Evolutionary conservation across 352 stramenopile species (phyloP).

Genomic region (Phytophthora litchii): DNA sequence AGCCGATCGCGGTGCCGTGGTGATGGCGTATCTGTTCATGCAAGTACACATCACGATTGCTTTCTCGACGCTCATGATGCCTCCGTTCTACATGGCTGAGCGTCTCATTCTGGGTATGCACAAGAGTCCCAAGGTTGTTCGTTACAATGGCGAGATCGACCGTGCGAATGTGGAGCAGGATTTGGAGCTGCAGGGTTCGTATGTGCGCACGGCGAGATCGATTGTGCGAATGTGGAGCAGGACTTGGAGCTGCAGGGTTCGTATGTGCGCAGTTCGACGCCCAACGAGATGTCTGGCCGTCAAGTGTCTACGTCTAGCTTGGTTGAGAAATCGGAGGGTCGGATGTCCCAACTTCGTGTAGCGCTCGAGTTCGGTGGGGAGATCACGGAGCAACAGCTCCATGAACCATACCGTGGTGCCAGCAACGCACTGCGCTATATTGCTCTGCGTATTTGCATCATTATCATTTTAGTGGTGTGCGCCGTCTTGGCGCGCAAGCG

Average conservation of each 20-base stretch:
- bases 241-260: constrained; percentile 40
- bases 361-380: constrained; percentile 44
- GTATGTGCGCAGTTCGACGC: constrained; percentile 42
- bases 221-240: constrained; percentile 25
- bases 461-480: constrained; percentile 46
- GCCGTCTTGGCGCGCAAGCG: constrained; percentile 49
- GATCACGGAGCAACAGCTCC: constrained; percentile 32
- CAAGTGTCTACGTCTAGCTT: constrained; percentile 31
- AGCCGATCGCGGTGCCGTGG: constrained; percentile 43
- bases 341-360: constrained; percentile 44
- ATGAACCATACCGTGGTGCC: constrained; percentile 44
- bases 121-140: constrained; percentile 35
- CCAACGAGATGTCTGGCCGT: constrained; percentile 16
- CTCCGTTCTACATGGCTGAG: constrained; percentile 66
- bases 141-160: constrained; percentile 28
- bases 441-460: constrained; percentile 45
- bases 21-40: constrained; percentile 67
- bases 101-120: constrained; percentile 71
- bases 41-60: constrained; percentile 54
- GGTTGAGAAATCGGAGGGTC: constrained; percentile 29
- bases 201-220: too few relatives aligned
- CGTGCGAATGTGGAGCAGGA: constrained; percentile 30
- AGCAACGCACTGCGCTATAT: constrained; percentile 51
- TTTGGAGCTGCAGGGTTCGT: constrained; percentile 36
- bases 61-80: constrained; percentile 55